Base-by-base conservation (phyloP, 306 rosid species). In the Geum urbanum region DNA sequence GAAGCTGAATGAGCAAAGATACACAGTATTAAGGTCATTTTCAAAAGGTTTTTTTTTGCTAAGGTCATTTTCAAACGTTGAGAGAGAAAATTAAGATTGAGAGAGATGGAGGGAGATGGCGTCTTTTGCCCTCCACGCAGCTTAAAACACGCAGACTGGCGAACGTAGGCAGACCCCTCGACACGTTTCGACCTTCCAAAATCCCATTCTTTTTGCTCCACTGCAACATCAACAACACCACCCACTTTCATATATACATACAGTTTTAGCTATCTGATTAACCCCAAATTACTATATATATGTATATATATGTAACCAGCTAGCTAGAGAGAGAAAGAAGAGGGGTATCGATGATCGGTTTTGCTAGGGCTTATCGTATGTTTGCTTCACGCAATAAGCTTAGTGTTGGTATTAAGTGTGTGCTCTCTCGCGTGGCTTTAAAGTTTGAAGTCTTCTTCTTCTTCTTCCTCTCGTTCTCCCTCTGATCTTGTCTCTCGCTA, bases 371-470 rank as follows among this genome's bases (percentile, higher is more conserved):
- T 84, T 82, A 85, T 90, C 85, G 75, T 84, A 80, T 88, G 92
- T 86, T 92, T 92, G 92, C 96, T 92, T 92, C 96, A 92, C 97
- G 97, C 98, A 88, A 92, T 67, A 81, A 80, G 80, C 86, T 84
- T 85, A 84, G 84, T 89, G 85, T 84, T 79, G 68, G 78, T 64
- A 84, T 80, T 86, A 88, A 85, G 72, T 74, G 85, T 84, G 86
- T 88, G 84, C 88, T 86, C 84, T 76, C 73, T 88, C 90, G 89
- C 97, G 91, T 90, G 96, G 84, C 98, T 88, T 90, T 86, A 86
- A 90, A 92, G 37, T 32, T 32, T 32, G 4, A 32, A 1, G 96
- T 68, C 86, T 90, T 81, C 74, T 74, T 51, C 79, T 69, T 47
- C 52, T 64, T 62, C 48, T 60, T 54, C 71, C 71, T 73, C 48